Evolutionary conservation across 805 yeast genomes (phyloP).

Genomic region (Lipomyces sp.): DNA sequence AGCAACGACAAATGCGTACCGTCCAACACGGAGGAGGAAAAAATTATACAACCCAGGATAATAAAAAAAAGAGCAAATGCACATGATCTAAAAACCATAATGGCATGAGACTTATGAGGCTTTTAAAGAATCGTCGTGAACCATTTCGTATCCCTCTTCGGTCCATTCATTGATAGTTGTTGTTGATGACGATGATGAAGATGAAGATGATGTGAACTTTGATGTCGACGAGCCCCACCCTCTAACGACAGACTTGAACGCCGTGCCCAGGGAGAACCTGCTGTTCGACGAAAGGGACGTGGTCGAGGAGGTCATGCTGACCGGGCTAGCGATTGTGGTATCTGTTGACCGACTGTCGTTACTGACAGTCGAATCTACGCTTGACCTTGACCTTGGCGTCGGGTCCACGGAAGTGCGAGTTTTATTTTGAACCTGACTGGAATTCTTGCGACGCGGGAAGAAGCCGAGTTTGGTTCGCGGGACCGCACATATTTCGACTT

Average conservation of each 20-base stretch:
- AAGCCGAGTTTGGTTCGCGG: slow-evolving; percentile 23
- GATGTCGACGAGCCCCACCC: neutral
- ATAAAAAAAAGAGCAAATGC: neutral
- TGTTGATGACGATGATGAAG: neutral
- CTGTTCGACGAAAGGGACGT: no score
- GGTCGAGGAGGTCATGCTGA: neutral
- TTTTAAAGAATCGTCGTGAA: neutral
- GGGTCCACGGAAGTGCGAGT: neutral
- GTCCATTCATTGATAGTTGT: neutral
- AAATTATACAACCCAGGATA: no score
- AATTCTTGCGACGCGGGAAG: slow-evolving; percentile 16
- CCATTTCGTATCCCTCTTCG: slow-evolving; percentile 6
- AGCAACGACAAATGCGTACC: neutral
- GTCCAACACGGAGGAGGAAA: neutral
- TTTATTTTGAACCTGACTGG: neutral
- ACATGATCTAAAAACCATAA: neutral
- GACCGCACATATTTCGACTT: slow-evolving; percentile 30
- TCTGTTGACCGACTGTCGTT: neutral
- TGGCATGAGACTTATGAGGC: neutral
- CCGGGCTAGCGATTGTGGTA: neutral
- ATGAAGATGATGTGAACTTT: no score
- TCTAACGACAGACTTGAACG: neutral
- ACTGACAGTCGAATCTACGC: slow-evolving; percentile 18
- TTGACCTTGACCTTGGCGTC: slow-evolving; percentile 4
- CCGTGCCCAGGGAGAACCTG: neutral